Evolutionary conservation across 805 yeast species (phyloP).

Genomic region (Wickerhamomyces strasburgensis): DNA sequence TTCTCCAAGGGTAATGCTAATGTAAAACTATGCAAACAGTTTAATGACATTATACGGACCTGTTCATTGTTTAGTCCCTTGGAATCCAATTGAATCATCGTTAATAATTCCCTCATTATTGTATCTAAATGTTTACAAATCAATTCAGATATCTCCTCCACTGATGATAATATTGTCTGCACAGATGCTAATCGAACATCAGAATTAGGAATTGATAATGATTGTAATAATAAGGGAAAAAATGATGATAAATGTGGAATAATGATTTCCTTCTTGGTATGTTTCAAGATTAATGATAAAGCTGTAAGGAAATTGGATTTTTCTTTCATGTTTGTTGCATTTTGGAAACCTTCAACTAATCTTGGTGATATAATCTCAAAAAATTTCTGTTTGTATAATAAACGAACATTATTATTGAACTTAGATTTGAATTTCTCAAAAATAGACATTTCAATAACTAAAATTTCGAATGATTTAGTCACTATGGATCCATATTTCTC

Average conservation of each 20-base stretch:
- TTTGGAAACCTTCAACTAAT: constrained; percentile 43
- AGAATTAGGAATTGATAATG: constrained; percentile 40
- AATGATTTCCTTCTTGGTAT: constrained; percentile 58
- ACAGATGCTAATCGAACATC: constrained; percentile 57
- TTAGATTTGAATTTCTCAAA: constrained; percentile 44
- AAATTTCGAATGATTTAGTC: constrained; percentile 55
- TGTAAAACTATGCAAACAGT: constrained; percentile 47
- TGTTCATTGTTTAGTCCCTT: constrained; percentile 34
- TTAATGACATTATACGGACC: constrained; percentile 53
- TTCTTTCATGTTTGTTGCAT: constrained; percentile 18
- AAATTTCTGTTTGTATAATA: constrained; percentile 76
- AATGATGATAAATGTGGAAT: constrained; percentile 58
- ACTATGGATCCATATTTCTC: constrained; percentile 27
- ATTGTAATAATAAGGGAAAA: constrained; percentile 67
- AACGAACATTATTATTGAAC: constrained; percentile 53
- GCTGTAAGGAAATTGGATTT: constrained; percentile 58
- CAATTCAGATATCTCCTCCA: constrained; percentile 50
- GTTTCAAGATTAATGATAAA: constrained; percentile 60
- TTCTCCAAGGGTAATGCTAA: constrained; percentile 34
- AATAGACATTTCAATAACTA: constrained; percentile 63
- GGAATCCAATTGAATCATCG: constrained; percentile 20
- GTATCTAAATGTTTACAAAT: constrained; percentile 50
- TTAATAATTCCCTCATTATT: constrained; percentile 50
- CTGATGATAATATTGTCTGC: constrained; percentile 50
- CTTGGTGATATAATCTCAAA: constrained; percentile 57